Evolutionary conservation across 2,329 filamentous ascomycete species (phyloP), one percentile per base, ranked within the genome.

Genomic region (Akanthomyces muscarius): DNA sequence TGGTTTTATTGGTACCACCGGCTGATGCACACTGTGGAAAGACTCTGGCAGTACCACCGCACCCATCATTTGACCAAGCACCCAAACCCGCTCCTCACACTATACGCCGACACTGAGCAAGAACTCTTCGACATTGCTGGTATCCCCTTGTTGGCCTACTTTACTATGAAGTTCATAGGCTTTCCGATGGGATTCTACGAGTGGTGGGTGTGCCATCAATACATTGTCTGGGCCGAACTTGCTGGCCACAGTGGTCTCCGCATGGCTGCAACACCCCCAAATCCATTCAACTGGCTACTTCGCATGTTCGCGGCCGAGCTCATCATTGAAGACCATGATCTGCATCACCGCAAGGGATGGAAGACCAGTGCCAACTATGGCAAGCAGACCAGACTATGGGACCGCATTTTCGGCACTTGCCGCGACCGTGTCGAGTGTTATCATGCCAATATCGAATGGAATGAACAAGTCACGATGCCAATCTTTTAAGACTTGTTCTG

Each of bases 61-160:
- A 79, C 76, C 0, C 78, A 80, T 61, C 78, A 80, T 65, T 68
- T 80, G 10, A 78, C 77, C 48, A 79, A 79, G 64, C 77, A 79
- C 60, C 77, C 77, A 5, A 77, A 66, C 30, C 59, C 77, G 2
- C 71, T 79, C 0, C 68, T 80, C 1, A 73, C 75, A 0, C 69
- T 75, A 3, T 80, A 79, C 66, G 76, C 78, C 47, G 78, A 79
- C 56, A 56, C 66, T 8, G 77, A 76, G 60, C 78, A 80, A 61
- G 77, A 79, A 59, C 66, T 78, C 8, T 75, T 78, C 62, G 77
- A 80, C 57, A 76, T 79, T 36, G 72, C 71, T 7, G 74, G 72
- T n/a, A 73, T 80, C 10, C 77, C 77, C 0, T 63, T 78, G 23
- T 65, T 78, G 57, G 72, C 77, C 2, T 80, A 73, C 65, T 69